A percentile compares a stretch with the other conserved stretches of the same genome.
Evolutionary conservation across 495 filamentous ascomycete species (phyloP).

Genomic region (Friedmanniomyces endolithicus): DNA sequence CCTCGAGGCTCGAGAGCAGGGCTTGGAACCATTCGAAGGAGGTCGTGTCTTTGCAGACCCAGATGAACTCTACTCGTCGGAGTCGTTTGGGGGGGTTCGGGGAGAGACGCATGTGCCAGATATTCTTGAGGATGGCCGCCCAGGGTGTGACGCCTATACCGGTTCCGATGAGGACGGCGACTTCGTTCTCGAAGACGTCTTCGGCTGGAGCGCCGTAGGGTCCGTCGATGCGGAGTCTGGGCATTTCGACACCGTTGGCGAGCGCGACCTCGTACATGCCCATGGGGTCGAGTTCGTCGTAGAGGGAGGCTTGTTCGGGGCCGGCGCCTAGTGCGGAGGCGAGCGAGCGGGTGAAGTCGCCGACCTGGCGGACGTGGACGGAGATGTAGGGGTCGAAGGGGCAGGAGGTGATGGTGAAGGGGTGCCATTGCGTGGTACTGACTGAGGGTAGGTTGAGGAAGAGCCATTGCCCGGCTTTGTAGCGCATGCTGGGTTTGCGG

Average conservation of each 20-base stretch:
- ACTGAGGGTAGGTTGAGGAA: slow-evolving; percentile 88
- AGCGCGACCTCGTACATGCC: slow-evolving; percentile 99
- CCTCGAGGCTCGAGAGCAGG: slow-evolving; percentile 81
- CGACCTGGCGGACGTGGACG: slow-evolving; percentile 89
- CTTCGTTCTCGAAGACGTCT: slow-evolving; percentile 96
- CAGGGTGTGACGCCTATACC: slow-evolving; percentile 97
- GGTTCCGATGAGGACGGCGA: slow-evolving; percentile 90
- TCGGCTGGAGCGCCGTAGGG: slow-evolving; percentile 96
- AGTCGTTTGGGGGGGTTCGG: slow-evolving; percentile 79
- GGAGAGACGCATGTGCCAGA: slow-evolving; percentile 83
- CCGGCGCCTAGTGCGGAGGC: slow-evolving; percentile 91
- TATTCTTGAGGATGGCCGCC: slow-evolving; percentile 95
- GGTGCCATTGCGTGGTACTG: slow-evolving; percentile 88
- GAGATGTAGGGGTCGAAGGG: slow-evolving; percentile 90
- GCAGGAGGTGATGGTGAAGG: slow-evolving; percentile 98
- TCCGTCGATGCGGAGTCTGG: slow-evolving; percentile 75
- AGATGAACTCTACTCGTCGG: slow-evolving; percentile 95
- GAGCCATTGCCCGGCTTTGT: slow-evolving; percentile 96
- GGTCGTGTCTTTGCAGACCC: slow-evolving; percentile 90
- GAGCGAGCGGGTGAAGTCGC: slow-evolving; percentile 81
- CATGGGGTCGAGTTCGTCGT: slow-evolving; percentile 80
- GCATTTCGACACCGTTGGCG: slow-evolving; percentile 83
- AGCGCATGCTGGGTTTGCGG: slow-evolving; percentile 86
- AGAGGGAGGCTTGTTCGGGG: slow-evolving; percentile 65
- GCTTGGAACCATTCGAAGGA: slow-evolving; percentile 99